These are phyloP conservation scores for Thermomucor indicae-seudaticae DNA, from an alignment of 371 early-diverging fungal genomes.

Conservation along the genomic window DNA sequence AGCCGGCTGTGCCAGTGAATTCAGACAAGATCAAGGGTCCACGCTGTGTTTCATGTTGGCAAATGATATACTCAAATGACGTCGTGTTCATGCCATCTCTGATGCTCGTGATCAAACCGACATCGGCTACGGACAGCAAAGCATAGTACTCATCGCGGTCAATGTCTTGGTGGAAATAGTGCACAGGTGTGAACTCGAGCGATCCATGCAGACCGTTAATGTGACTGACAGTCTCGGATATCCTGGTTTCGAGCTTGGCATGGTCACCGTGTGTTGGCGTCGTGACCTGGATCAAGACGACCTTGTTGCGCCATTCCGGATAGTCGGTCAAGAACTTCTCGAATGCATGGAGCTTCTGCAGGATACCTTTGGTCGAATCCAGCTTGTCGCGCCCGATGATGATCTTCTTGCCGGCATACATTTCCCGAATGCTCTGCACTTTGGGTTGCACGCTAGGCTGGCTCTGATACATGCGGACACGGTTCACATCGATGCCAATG, in stretches of 20 bases:
- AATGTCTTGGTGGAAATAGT: constrained; percentile 95
- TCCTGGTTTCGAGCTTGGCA: constrained; percentile 75
- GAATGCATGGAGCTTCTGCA: constrained; percentile 94
- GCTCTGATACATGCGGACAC: constrained; percentile 46
- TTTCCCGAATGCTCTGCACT: constrained; percentile 75
- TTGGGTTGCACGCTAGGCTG: constrained; percentile 64
- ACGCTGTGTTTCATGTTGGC: constrained; percentile 86
- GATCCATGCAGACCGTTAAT: constrained; percentile 96
- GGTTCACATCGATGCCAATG: constrained; percentile 93
- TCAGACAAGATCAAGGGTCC: constrained; percentile 96
- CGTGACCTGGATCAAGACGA: constrained; percentile 83
- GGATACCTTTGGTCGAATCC: constrained; percentile 97
- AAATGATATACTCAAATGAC: constrained; percentile 96
- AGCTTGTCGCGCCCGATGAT: constrained; percentile 98
- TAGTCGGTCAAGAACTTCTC: constrained; percentile 86
- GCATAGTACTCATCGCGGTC: constrained; percentile 96
- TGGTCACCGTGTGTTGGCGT: constrained; percentile 37
- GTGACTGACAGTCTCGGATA: constrained; percentile 87
- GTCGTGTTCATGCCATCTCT: constrained; percentile 99
- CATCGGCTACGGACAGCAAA: constrained; percentile 90
- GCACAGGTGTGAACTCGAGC: constrained; percentile 91
- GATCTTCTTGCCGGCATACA: constrained; percentile 90
- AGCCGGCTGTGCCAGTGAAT: constrained; percentile 96
- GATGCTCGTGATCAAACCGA: constrained; percentile 93
- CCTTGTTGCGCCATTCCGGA: constrained; percentile 88